Evolutionary conservation across 2,329 filamentous ascomycete genomes (phyloP).

Genomic region (Fusarium sp.): DNA sequence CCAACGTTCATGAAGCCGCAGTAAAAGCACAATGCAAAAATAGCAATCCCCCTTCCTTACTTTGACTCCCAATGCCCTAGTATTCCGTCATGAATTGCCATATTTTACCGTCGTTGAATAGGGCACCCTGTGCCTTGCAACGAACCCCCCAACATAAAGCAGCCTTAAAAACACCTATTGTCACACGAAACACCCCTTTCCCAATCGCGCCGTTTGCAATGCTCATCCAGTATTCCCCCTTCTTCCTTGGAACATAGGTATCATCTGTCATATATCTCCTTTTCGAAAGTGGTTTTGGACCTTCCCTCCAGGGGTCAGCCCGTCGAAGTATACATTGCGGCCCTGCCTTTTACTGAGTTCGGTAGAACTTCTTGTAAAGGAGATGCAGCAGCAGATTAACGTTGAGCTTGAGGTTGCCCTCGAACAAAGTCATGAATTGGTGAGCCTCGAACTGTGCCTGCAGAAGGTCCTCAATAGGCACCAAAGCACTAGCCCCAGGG

Average conservation of each 20-base stretch:
- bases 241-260: constrained; percentile 31
- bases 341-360: constrained; percentile 65
- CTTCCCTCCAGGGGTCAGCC: constrained; percentile 34
- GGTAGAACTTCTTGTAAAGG: constrained; percentile 99
- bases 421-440: constrained; percentile 95
- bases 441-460: constrained; percentile 98
- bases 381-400: constrained; percentile 97
- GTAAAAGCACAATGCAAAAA: constrained; percentile 28
- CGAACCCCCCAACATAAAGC: constrained; percentile 39
- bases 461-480: constrained; percentile 91
- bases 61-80: constrained; percentile 32
- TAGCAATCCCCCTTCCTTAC: constrained; percentile 27
- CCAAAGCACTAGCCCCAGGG: constrained; percentile 87
- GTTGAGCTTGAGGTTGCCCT: constrained; percentile 86
- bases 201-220: constrained; percentile 46
- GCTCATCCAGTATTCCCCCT: constrained; percentile 35
- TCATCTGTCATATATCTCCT: constrained; percentile 26
- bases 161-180: constrained; percentile 43
- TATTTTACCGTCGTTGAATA: constrained; percentile 39
- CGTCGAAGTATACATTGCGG: constrained; percentile 15
- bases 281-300: constrained; percentile 14
- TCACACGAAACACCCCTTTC: constrained; percentile 33
- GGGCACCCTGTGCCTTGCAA: constrained; percentile 34
- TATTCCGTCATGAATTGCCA: constrained; percentile 39
- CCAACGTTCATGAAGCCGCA: constrained; percentile 19